Evolutionary conservation across 1,284 basidiomycete species (phyloP), one percentile per base, ranked within the genome.

Genomic region (Coniferiporia sulphurascens): DNA sequence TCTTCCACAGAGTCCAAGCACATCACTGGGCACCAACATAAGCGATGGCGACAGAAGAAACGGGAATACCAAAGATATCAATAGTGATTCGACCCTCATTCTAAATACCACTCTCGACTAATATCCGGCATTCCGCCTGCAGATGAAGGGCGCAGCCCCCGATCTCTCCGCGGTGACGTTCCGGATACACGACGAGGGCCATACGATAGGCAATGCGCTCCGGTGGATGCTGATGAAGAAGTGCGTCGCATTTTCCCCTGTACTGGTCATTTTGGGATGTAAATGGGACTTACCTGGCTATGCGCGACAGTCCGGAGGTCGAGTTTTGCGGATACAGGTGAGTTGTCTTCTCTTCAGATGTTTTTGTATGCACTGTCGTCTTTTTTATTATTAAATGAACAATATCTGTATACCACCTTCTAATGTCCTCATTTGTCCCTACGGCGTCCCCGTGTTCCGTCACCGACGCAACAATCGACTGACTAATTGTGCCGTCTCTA

Each of bases 201-300:
- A 98, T 74, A 98, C 95, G 0, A 84, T 98, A 32, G 96, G 96
- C 15, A 99, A 99, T 68, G 83, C 93, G 0, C 78, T 99, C 52
- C 78, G 96, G 57, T 99, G 93, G 92, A 98, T 98, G 89, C 74
- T 98, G 63, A 98, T 98, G 96, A 98, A 98, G 77, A 96, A 99
- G 96, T 98, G 70, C 70, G 85, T 27, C 27, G 27, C 5, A 3
- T 13, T 45, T 27, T 8, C 38, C 38, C 12, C 15, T 13, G 52
- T 27, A 57, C n/a, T 27, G n/a, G 53, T 51, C 48, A 52, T 54
- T 32, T 48, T 32, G 17, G 1, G 22, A 38, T 13, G 17, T 38
- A 32, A 41, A 54, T 2, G 65, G 21, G 27, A 27, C 52, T 36
- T n/a, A 50, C 56, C 63, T 57, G 38, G 43, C 19, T 22, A 21